Evolutionary conservation across 2,329 filamentous ascomycete species (phyloP).

Genomic region (Chlorencoelia australis): DNA sequence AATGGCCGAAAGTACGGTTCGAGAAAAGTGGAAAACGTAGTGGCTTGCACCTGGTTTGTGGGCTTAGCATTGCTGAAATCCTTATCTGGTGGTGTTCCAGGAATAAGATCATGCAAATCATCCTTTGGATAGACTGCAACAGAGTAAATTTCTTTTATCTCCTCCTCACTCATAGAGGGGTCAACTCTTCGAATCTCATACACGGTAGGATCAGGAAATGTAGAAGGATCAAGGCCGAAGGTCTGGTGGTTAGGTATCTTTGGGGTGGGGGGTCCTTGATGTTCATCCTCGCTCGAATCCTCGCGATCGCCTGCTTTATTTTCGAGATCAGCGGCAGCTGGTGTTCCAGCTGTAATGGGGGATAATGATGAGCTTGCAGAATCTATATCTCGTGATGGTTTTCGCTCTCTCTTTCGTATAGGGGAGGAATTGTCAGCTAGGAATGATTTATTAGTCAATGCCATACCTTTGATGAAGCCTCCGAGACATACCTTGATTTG

Average conservation of each 20-base stretch:
- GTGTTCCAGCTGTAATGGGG: conserved; percentile 40
- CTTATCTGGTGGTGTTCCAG: conserved; percentile 81
- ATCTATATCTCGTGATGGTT: conserved; percentile 30
- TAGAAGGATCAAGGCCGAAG: conserved; percentile 85
- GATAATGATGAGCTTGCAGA: conserved; percentile 52
- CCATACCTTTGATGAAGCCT: no score
- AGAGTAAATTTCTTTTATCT: conserved; percentile 78
- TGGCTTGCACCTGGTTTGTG: conserved; percentile 85
- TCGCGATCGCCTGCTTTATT: conserved; percentile 41
- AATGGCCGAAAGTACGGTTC: conserved; percentile 86
- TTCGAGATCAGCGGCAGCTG: conserved; percentile 39
- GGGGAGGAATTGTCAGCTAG: neutral
- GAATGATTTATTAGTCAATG: neutral
- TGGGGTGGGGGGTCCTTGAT: conserved; percentile 50
- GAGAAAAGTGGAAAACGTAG: conserved; percentile 83
- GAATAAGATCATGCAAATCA: conserved; percentile 75
- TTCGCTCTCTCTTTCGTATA: conserved; percentile 5
- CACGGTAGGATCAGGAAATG: conserved; percentile 82
- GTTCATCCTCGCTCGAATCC: conserved; percentile 42
- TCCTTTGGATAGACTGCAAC: conserved; percentile 74
- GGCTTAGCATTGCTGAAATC: conserved; percentile 95
- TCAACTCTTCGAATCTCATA: conserved; percentile 75
- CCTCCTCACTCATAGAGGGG: conserved; percentile 70
- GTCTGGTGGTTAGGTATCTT: conserved; percentile 61
- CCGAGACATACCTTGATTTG: conserved; percentile 41